Percentiles rank a stretch among this genome's conserved stretches.
Evolutionary conservation across 2,329 filamentous ascomycete genomes (phyloP).

Genomic region (Fusarium liriodendri): DNA sequence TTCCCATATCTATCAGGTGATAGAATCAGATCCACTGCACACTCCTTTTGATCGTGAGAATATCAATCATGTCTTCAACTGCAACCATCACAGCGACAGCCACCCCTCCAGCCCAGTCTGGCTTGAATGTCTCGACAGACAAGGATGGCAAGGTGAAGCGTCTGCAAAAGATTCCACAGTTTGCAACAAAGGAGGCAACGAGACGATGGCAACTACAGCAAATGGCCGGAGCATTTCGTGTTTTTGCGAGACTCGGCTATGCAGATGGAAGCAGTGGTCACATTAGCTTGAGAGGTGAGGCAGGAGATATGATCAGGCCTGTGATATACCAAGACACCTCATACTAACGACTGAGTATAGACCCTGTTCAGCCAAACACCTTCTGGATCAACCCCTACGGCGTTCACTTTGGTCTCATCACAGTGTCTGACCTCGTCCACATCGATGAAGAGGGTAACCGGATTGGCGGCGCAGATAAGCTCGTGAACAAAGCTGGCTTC

Average conservation of each 20-base stretch:
- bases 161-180: slow-evolving; percentile 35
- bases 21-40: neutral
- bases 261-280: slow-evolving; percentile 60
- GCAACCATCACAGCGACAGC: neutral
- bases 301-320: too few species aligned
- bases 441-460: slow-evolving; percentile 69
- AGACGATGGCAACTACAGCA: slow-evolving; percentile 51
- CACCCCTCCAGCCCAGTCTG: neutral
- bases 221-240: slow-evolving; percentile 58
- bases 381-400: slow-evolving; percentile 69
- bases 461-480: slow-evolving; percentile 68
- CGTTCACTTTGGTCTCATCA: slow-evolving; percentile 73
- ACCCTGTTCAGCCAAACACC: slow-evolving; percentile 48
- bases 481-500: slow-evolving; percentile 76
- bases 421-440: slow-evolving; percentile 74
- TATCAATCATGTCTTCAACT: slow-evolving; percentile 26
- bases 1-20: neutral
- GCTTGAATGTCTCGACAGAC: slow-evolving; percentile 19
- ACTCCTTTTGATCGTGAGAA: neutral
- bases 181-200: slow-evolving; percentile 34
- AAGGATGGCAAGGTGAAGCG: slow-evolving; percentile 27
- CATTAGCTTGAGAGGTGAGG: slow-evolving; percentile 52
- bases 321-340: too few species aligned
- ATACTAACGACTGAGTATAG: slow-evolving; percentile 7
- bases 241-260: slow-evolving; percentile 59